A percentile compares a stretch with the other conserved stretches of the same genome.
These are phyloP conservation scores for Amanita brunnescens DNA, from an alignment of 768 basidiomycete species.

Conservation along the genomic window DNA sequence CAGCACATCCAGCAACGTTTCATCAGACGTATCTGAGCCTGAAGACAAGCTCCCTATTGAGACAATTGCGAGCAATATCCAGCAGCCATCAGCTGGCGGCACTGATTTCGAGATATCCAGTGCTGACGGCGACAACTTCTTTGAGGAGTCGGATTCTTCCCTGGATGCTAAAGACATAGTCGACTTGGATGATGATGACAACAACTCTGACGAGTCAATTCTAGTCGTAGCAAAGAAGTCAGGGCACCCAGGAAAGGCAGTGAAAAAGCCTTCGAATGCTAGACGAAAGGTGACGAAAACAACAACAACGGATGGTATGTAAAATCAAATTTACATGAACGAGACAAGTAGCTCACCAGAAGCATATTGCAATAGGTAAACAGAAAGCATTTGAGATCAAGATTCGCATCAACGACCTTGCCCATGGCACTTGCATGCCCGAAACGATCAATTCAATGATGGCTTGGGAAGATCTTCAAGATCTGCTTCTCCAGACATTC, in stretches of 20 bases:
- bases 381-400: conserved; percentile 2
- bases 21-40: neutral
- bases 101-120: neutral
- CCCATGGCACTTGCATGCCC: conserved; percentile 1
- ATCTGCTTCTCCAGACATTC: neutral
- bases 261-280: neutral
- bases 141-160: neutral
- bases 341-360: conserved; percentile 2
- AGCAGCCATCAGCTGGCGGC: neutral
- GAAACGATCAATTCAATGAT: conserved; percentile 1
- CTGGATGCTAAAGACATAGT: neutral
- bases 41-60: conserved; percentile 1
- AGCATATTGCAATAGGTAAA: neutral
- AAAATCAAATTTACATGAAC: neutral
- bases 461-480: conserved; percentile 2
- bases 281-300: neutral
- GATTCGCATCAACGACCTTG: conserved; percentile 1
- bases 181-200: neutral
- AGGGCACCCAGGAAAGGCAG: neutral
- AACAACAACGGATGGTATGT: neutral
- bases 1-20: neutral
- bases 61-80: neutral
- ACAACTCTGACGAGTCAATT: neutral
- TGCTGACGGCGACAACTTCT: neutral
- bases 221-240: neutral